A percentile compares a stretch with the other conserved stretches of the same genome.
These are phyloP conservation scores for Anthracocystis panici-leucophaei DNA, from an alignment of 1,284 basidiomycete genomes.

Conservation along the genomic window DNA sequence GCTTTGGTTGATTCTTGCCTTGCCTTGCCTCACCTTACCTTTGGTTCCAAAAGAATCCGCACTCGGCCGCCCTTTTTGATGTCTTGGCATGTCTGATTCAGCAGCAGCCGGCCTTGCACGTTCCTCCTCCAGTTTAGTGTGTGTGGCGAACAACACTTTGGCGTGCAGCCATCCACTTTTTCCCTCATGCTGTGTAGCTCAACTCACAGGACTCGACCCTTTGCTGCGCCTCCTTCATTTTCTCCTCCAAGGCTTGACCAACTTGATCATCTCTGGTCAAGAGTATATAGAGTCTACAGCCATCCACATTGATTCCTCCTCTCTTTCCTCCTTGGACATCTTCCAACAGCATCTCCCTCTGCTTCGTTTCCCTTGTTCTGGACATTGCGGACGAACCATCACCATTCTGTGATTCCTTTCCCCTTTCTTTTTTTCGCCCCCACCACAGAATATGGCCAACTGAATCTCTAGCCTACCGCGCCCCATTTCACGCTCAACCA, in stretches of 20 bases:
- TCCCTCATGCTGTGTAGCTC: no score
- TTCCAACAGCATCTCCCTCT: constrained; percentile 1
- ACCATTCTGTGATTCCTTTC: background rate
- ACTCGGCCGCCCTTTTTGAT: constrained; percentile 41
- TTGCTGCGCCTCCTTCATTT: no score
- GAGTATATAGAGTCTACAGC: constrained; percentile 22
- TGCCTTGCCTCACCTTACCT: background rate
- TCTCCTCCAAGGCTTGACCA: background rate
- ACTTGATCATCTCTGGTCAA: background rate
- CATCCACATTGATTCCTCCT: background rate
- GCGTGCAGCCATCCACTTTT: no score
- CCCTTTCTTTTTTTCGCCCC: background rate
- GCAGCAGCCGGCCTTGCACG: background rate
- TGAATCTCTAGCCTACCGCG: constrained; percentile 15
- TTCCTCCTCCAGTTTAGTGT: no score
- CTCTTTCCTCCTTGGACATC: background rate
- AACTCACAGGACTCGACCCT: no score
- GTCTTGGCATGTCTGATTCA: constrained; percentile 31
- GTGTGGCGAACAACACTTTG: no score
- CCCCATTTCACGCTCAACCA: constrained; percentile 6
- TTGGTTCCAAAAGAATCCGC: background rate
- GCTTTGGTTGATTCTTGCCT: background rate
- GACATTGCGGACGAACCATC: background rate
- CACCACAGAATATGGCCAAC: constrained; percentile 18
- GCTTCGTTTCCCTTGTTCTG: constrained; percentile 1